Evolutionary conservation across 2,329 filamentous ascomycete genomes (phyloP), one percentile per base, ranked within the genome.

Genomic region (Amauroascus niger): DNA sequence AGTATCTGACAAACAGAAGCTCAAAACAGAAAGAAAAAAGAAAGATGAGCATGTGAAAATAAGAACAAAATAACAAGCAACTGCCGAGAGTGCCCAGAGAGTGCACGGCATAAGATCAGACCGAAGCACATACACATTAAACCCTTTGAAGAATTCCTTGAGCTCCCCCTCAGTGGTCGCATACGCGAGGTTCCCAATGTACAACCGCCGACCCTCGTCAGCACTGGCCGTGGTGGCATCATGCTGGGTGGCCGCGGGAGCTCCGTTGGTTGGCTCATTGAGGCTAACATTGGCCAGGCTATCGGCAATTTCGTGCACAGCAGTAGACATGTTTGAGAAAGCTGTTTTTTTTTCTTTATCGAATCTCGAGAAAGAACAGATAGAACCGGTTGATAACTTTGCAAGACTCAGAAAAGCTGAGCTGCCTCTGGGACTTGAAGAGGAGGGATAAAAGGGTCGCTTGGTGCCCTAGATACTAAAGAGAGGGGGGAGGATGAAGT

Each of bases 151-250:
- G 83, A 98, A 98, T 68, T 93, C 87, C 82, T 94, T 95, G 82
- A 98, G 88, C 85, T 96, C 89, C 86, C 87, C 93, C 87, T 97
- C 93, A 75, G 89, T 95, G 84, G 93, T 97, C 85, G 91, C 90
- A 76, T 98, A 98, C 70, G 93, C 93, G 83, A 98, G 87, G 82
- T 98, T 98, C 81, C 93, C 93, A 80, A 98, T 97, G 80, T 98
- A 98, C 69, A 98, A 86, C 79, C 93, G 88, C 80, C 93, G 88
- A 75, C 93, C 91, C 81, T 98, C 93, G 76, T 91, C 90, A 75
- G 93, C 93, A 79, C 89, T 95, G 77, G 89, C 88, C 74, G 93
- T 85, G 71, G 93, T 89, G 74, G 90, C 89, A 74, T 95, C 89
- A 71, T 88, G 86, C 76, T 86, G 81, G 67, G 84, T 79, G 68